phyloP scores from a whole-genome alignment of 768 basidiomycete genomes.

The Suillus americanus region DNA sequence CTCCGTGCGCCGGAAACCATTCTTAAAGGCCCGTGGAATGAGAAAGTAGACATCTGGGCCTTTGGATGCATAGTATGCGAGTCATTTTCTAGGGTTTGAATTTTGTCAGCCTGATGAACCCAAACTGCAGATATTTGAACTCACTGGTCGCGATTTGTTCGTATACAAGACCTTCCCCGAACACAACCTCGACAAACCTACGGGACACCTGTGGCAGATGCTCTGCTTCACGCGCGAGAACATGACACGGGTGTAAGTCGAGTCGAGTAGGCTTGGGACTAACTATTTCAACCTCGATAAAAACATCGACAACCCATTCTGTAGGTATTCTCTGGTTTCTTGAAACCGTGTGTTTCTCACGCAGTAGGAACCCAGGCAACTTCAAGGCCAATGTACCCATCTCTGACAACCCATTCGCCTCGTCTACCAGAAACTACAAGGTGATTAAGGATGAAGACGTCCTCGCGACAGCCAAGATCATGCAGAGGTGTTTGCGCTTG shows the following conservation, averaged over 20 bases:
- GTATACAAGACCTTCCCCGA: too few species aligned
- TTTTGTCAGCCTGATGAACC: not conserved
- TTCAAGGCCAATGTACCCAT: not conserved
- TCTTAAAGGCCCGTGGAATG: not conserved
- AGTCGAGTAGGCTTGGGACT: too few species aligned
- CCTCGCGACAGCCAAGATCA: not conserved
- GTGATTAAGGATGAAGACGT: not conserved
- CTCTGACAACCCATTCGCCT: not conserved
- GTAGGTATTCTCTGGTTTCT: not conserved
- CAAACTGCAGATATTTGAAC: not conserved
- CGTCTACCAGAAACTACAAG: not conserved
- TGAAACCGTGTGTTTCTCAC: not conserved
- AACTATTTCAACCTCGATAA: not conserved
- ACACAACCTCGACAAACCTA: too few species aligned
- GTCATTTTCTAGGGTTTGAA: too few species aligned
- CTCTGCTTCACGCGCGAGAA: too few species aligned
- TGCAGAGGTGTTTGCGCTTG: not conserved
- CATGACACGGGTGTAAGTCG: not conserved
- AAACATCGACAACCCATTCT: not conserved
- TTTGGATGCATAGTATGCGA: not conserved
- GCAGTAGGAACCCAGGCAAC: not conserved
- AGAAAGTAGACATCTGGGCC: not conserved
- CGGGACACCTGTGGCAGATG: too few species aligned
- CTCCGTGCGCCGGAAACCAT: not conserved
- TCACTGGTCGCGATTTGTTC: not conserved